phyloP scores from a whole-genome alignment of 192 early-diverging fungal species.

The Coemansia javaensis region DNA sequence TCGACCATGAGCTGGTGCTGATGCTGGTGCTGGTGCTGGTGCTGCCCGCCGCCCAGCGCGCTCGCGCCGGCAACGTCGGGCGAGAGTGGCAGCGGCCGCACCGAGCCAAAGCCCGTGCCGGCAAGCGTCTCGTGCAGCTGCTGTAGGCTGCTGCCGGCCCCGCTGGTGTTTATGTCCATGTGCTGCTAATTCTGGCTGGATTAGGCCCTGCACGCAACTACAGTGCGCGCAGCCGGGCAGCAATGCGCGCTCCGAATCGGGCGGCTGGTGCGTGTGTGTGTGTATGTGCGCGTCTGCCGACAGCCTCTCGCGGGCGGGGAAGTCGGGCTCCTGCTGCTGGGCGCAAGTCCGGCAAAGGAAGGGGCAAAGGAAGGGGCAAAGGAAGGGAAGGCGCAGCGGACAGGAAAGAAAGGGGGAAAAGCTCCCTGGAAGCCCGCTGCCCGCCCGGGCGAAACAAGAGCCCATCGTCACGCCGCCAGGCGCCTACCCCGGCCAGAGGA shows the following conservation, averaged over 20 bases:
- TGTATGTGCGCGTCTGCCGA: too few relatives aligned
- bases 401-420: background rate
- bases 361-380: background rate
- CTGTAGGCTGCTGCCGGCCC: constrained; percentile 22
- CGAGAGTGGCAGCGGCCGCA: constrained; percentile 36
- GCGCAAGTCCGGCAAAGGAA: background rate
- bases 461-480: too few relatives aligned
- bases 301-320: too few relatives aligned
- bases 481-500: too few relatives aligned
- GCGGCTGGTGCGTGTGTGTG: too few relatives aligned
- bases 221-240: constrained; percentile 1
- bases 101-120: constrained; percentile 19
- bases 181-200: too few relatives aligned
- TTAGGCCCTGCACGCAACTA: too few relatives aligned
- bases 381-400: background rate
- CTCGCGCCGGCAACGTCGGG: constrained; percentile 28
- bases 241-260: too few relatives aligned
- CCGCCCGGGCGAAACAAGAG: too few relatives aligned
- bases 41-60: constrained; percentile 28
- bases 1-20: constrained; percentile 47
- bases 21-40: too few relatives aligned
- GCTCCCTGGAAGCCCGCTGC: background rate
- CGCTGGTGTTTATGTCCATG: constrained; percentile 28
- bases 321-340: too few relatives aligned
- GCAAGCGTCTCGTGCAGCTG: constrained; percentile 41